phyloP scores from a whole-genome alignment of 768 basidiomycete species.

The Phlegmacium glaucopus region DNA sequence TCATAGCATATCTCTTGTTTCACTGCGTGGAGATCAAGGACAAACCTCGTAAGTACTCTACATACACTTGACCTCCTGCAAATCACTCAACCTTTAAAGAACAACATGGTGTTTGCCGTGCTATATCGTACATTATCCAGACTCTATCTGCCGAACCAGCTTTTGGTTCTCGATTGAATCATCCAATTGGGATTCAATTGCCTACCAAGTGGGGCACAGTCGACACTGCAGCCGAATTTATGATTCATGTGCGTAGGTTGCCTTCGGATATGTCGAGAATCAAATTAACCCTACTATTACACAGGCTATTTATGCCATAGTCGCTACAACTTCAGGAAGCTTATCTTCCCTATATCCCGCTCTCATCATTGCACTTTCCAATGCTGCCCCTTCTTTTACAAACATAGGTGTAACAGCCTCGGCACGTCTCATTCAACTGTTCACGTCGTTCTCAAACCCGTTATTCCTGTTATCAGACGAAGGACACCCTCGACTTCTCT shows the following conservation, averaged over 20 bases:
- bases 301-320: constrained; percentile 85
- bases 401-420: constrained; percentile 79
- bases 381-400: constrained; percentile 84
- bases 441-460: constrained; percentile 88
- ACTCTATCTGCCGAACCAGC: constrained; percentile 80
- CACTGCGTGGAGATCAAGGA: constrained; percentile 90
- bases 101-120: constrained; percentile 87
- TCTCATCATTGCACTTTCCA: constrained; percentile 85
- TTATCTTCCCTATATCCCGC: constrained; percentile 89
- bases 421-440: constrained; percentile 81
- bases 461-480: constrained; percentile 90
- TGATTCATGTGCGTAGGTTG: constrained; percentile 66
- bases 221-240: constrained; percentile 80
- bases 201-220: constrained; percentile 74
- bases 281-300: constrained; percentile 7
- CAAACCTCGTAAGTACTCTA: constrained; percentile 69
- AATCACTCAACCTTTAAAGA: constrained; percentile 42
- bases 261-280: not conserved
- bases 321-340: constrained; percentile 81
- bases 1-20: constrained; percentile 76
- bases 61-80: not conserved
- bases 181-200: constrained; percentile 58
- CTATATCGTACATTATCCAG: constrained; percentile 89
- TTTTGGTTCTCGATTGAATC: constrained; percentile 70
- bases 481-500: constrained; percentile 89